Evolutionary conservation across 75 land plant species (phyloP), one percentile per base, ranked within the genome.

Genomic region (Adiantum capillusveneris): DNA sequence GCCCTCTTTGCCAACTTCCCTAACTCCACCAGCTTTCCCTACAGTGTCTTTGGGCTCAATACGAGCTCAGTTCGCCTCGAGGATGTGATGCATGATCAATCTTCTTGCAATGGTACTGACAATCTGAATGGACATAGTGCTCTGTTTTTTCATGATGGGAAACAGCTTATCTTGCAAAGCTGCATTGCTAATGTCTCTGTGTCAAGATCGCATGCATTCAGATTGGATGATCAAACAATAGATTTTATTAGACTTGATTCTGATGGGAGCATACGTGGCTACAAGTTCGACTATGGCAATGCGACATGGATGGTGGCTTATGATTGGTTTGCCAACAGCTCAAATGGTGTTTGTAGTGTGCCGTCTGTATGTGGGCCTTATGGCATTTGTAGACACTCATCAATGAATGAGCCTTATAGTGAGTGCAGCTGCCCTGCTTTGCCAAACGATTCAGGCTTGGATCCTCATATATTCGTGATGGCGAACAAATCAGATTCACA

Each of bases 1-100:
- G 49, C 49, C 3, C 21, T 46, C 49, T 46, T n/a, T 46, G 49
- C 17, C 14, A 20, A 46, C 14, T 46, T 46, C 49, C 14, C 49
- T 46, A 14, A 46, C 49, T 7, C 49, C 49, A 14, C 12, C 49
- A 46, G 49, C 49, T 14, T 46, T 46, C 49, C 49, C 14, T 46
- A 46, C 49, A 3, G 21, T 20, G n/a, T 20, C 21, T 20, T 46
- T 17, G 49, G 21, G 2, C 49, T 20, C 2, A 20, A 3, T 46
- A 6, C 49, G 2, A 6, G 12, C 12, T 20, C 49, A 14, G 14
- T 14, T 5, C 21, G 21, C 12, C n/a, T 17, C 14, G 49, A 46
- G 2, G n/a, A 20, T n/a, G 3, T 46, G 12, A n/a, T 46, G 49
- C n/a, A n/a, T n/a, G n/a, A n/a, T n/a, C n/a, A n/a, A n/a, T n/a